Conservation (phyloP, 2,329 filamentous ascomycete species). For the Trichocomaceae sp. region DNA sequence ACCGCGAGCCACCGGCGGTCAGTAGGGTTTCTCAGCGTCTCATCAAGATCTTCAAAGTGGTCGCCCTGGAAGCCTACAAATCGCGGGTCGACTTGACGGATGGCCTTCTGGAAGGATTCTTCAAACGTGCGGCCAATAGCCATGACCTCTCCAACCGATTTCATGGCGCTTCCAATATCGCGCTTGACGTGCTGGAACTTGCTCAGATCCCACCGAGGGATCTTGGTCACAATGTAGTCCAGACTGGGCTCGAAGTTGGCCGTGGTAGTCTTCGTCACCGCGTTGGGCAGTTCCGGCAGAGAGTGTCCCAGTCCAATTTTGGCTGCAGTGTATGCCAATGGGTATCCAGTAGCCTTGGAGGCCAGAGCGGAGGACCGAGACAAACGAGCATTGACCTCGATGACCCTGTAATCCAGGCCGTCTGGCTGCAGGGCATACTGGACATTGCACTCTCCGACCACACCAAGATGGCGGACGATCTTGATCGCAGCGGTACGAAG, state of each 20-base stretch:
- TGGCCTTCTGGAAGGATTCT: constrained; percentile 98
- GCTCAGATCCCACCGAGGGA: constrained; percentile 94
- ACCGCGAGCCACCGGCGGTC: constrained; percentile 97
- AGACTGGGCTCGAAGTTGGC: constrained; percentile 97
- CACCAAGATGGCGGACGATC: constrained; percentile 92
- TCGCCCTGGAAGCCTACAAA: constrained; percentile 93
- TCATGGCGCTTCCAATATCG: constrained; percentile 96
- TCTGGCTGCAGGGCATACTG: constrained; percentile 96
- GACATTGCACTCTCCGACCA: constrained; percentile 97
- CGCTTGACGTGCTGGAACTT: constrained; percentile 99
- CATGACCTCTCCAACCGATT: constrained; percentile 99
- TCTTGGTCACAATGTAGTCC: constrained; percentile 98
- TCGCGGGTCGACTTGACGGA: constrained; percentile 88
- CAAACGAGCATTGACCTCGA: constrained; percentile 97
- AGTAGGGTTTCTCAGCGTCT: constrained; percentile 82
- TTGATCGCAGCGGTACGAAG: constrained; percentile 95
- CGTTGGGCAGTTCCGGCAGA: constrained; percentile 91
- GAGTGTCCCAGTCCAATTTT: constrained; percentile 97
- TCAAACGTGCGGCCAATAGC: constrained; percentile 97
- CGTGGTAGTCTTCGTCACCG: constrained; percentile 96
- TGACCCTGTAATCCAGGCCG: constrained; percentile 95
- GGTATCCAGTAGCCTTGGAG: constrained; percentile 97
- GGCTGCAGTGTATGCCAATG: constrained; percentile 91
- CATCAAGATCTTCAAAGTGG: constrained; percentile 88
- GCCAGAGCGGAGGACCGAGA: constrained; percentile 94